Evolutionary conservation across 2,329 filamentous ascomycete genomes (phyloP), one percentile per base, ranked within the genome.

Genomic region (Metarhizium brunneum): DNA sequence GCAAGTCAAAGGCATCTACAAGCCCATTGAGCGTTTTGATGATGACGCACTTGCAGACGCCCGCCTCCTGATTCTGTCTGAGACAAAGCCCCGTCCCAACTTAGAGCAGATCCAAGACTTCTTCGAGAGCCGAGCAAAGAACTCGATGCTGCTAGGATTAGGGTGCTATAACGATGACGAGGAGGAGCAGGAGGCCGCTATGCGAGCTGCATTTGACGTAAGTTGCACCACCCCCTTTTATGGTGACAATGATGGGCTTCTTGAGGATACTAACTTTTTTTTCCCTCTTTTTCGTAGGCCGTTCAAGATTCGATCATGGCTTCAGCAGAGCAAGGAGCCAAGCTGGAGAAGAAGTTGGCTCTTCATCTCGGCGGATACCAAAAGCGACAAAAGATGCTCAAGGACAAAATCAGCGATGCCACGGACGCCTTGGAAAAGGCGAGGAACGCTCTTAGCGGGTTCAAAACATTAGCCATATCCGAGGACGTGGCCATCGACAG

Each of bases 301-400:
- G 81, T 91, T 2, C 88, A 94, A 70, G 82, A 88, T 50, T 77
- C 81, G 7, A 87, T 96, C 59, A 80, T 88, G 62, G 75, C 80
- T 2, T 84, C 85, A 0, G 94, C 92, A 2, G 86, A 92, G 63
- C 81, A 86, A 56, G 89, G 88, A 54, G 90, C 90, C 67, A 95
- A 92, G 71, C 76, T 95, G 1, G 92, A 97, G 72, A 96, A 96
- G 81, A 96, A 94, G 72, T 81, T 99, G n/a, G 78, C 80, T 0
- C 78, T 95, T 54, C 86, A 94, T 64, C 83, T 95, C 2, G 92
- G 92, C 29, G 94, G 94, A 14, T 99, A 99, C 72, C 86, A 92
- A 68, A 85, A 91, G 62, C 87, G 94, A 36, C 85, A 90, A 38
- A 91, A 91, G 70, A 85, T 83, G 62, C 79, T 99, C 30, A 82